These are phyloP conservation scores for Hyaloperonospora brassicae DNA, from an alignment of 352 stramenopile genomes.

Conservation along the genomic window DNA sequence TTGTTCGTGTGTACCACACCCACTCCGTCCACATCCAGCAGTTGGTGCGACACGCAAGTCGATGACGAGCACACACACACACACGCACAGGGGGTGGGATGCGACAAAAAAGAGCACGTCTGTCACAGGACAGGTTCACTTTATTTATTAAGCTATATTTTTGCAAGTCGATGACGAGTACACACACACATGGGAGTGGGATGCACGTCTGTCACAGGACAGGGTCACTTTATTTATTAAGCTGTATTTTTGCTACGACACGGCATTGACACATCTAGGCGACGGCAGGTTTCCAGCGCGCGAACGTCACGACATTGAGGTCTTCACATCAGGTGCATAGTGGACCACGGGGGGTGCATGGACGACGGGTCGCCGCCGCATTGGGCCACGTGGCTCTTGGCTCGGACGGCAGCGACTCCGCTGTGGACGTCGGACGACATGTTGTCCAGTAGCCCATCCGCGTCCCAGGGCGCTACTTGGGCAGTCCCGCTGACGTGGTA, in stretches of 20 bases:
- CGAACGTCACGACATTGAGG: neutral
- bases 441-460: conserved; percentile 59
- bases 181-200: too few species aligned
- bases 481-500: conserved; percentile 9
- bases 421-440: conserved; percentile 37
- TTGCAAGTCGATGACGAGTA: too few species aligned
- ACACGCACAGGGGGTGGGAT: too few species aligned
- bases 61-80: too few species aligned
- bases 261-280: too few species aligned
- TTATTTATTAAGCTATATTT: too few species aligned
- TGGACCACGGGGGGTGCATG: conserved; percentile 60
- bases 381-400: conserved; percentile 9
- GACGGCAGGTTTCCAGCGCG: too few species aligned
- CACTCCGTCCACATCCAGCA: too few species aligned
- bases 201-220: neutral
- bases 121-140: neutral
- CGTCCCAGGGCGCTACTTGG: conserved; percentile 38
- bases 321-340: conserved; percentile 64
- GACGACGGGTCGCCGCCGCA: conserved; percentile 42
- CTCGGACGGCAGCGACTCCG: conserved; percentile 3
- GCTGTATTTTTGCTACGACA: too few species aligned
- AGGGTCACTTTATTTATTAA: neutral
- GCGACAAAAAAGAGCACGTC: conserved; percentile 16
- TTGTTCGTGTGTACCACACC: too few species aligned
- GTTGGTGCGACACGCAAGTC: too few species aligned